Base-by-base conservation (phyloP, 2,329 filamentous ascomycete genomes). In the Waltergamsia citrina region DNA sequence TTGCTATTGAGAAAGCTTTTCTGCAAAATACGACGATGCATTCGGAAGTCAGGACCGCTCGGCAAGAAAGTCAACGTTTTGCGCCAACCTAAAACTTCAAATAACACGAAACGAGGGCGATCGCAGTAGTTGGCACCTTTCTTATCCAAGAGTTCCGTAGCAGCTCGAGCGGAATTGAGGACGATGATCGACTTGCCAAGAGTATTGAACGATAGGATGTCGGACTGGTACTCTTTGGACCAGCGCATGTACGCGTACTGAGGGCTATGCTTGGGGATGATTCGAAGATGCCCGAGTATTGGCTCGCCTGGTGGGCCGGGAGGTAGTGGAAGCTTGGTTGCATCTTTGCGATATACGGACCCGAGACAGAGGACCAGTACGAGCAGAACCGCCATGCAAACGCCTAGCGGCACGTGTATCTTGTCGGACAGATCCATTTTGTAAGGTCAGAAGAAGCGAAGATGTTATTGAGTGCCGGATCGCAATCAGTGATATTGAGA, bases 191-290 rank as follows among this genome's bases (percentile, higher is more conserved):
- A 36, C 21, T 57, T 51, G 14, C 53, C 53, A 6, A 58, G 40
- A 14, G 50, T 52, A 37, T 41, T 56, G 53, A 43, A 54, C 38
- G 42, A 62, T 3, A 54, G 28, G 3, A 54, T 39, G 22, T 54
- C 51, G 16, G 52, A 54, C 2, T 32, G 53, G 82, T 82, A 56
- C 81, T 54, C 38, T 10, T 46, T 38, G 2, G 47, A 49, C 49
- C 49, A 52, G 25, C 38, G 36, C 38, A 51, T 49, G 35, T 53
- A 57, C 5, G 44, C 43, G 29, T 49, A 47, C 21, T 54, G 52
- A 4, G 54, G 51, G 29, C 48, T 50, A 33, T 51, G 42, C 4
- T 45, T 43, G 0, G 55, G 67, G 9, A 64, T 53, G 35, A 71
- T 53, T 4, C 60, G 57, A 6, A 55, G 42, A 33, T 64, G 65